Base-by-base conservation (phyloP, 306 rosid species). In the Macrotyloma uniflorum region DNA sequence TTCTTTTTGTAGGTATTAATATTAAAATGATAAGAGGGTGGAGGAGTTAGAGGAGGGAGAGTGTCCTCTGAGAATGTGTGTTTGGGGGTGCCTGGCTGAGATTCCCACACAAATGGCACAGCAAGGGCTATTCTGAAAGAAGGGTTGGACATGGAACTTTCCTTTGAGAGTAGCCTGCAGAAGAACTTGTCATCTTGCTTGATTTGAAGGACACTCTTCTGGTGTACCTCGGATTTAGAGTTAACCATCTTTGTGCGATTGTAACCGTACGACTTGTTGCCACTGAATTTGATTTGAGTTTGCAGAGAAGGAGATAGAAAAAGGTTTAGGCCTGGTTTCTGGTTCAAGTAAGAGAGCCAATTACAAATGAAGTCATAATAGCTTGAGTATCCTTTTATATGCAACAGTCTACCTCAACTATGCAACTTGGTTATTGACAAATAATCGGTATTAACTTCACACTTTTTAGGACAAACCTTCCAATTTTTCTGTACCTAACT, bases 81-180 rank as follows among this genome's bases (percentile, higher is more conserved):
- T 54, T 90, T 92, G 0, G 98, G 97, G 1, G 95, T 94, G 1
- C 98, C 97, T 20, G 98, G 98, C 45, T 78, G 84, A 70, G 97
- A 92, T 72, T 94, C 98, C 97, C 97, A 94, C 26, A 76, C 57
- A 77, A 95, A 92, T 0, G 98, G 97, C 5, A 95, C 78, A 3
- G 90, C 85, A 33, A 90, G 81, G 6, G 90, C n/a, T 23, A 92
- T 79, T 73, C 88, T 89, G 24, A 92, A 86, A 51, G 98, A 92
- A 23, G 90, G 86, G 32, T 83, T 72, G 6, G 89, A 77, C 45
- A 79, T 54, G n/a, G 98, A 92, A 79, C 81, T 89, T 75, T 94
- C 97, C 82, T 78, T 88, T 71, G 92, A 86, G 1, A 92, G 70
- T 68, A 90, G 82, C 84, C 88, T 86, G 22, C 91, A 78, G 88